Base-by-base conservation (phyloP, 148 eudicot species). In the Cornus florida region DNA sequence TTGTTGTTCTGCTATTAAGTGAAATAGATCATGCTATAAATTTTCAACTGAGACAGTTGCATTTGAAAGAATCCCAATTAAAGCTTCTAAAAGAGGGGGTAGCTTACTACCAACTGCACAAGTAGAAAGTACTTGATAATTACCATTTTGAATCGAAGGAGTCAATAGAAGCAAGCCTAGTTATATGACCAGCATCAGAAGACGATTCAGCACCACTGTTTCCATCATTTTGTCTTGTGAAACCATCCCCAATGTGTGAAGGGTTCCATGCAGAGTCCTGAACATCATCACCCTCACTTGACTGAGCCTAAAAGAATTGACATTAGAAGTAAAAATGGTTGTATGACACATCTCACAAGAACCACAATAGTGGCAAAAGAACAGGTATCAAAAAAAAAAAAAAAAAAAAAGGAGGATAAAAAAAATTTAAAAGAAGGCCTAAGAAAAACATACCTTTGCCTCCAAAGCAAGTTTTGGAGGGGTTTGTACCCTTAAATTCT, bases 81-180 rank as follows among this genome's bases (percentile, higher is more conserved):
- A 35, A 66, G 67, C 22, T 74, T 56, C 28, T 41, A 31, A 31
- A 14, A 59, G 57, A 31, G 68, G 72, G 7, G 39, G n/a, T 50
- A 50, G 57, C 64, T 74, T 4, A 41, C 20, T 33, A 53, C 60
- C 79, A 71, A 67, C 66, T 67, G 20, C 32, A 53, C 20, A 22
- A 76, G 31, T 32, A 43, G 32, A 20, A 23, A 50, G 66, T 70
- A 64, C 41, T 78, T 33, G 67, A 68, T 19, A 65, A 78, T 77
- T 84, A 94, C 99, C 99, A 96, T 85, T 94, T 96, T 75, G 99
- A 96, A 82, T 96, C 99, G 64, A 93, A 96, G 35, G 99, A 96
- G 77, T 96, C 99, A 59, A 96, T 96, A 72, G 99, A 96, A 75
- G 99, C 98, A 86, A 96, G 97, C 83, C 98, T 90, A 67, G 98